Evolutionary conservation across 495 filamentous ascomycete species (phyloP).

Genomic region (Parathielavia hyrcaniae): DNA sequence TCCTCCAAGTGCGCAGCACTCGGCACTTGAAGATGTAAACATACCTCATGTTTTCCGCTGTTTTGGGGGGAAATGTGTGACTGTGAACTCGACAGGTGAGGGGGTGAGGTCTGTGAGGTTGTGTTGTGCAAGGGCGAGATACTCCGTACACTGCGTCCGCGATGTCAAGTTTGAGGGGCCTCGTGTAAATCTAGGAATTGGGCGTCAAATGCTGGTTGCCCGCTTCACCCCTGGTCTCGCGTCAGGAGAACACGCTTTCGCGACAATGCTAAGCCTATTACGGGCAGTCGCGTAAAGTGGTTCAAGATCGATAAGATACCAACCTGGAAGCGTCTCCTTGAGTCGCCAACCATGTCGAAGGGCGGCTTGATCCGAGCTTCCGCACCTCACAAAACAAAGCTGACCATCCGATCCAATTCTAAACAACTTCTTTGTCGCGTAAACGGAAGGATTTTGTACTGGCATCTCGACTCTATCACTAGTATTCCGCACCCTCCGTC

Average conservation of each 20-base stretch:
- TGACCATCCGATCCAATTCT: background rate
- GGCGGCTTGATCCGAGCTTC: background rate
- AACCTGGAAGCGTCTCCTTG: background rate
- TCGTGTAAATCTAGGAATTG: constrained; percentile 4
- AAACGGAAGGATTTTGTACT: background rate
- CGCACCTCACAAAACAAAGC: background rate
- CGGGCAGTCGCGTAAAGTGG: constrained; percentile 39
- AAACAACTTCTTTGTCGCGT: background rate
- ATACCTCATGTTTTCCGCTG: constrained; percentile 37
- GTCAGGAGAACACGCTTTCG: constrained; percentile 26
- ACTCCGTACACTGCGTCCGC: background rate
- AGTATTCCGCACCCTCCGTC: background rate
- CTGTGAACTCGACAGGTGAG: background rate
- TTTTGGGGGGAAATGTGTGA: background rate
- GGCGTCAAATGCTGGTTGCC: background rate
- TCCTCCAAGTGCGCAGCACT: no score
- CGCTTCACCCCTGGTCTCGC: constrained; percentile 15
- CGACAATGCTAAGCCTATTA: constrained; percentile 26
- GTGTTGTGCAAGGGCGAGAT: background rate
- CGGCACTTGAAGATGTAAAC: no score
- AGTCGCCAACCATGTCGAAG: background rate
- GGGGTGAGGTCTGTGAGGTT: background rate
- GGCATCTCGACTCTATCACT: background rate
- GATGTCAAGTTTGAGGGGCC: background rate
- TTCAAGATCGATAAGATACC: constrained; percentile 19